A percentile compares a stretch with the other conserved stretches of the same genome.
These are phyloP conservation scores for Paraphaeosphaeria minitans DNA, from an alignment of 2,329 filamentous ascomycete genomes.

Conservation along the genomic window DNA sequence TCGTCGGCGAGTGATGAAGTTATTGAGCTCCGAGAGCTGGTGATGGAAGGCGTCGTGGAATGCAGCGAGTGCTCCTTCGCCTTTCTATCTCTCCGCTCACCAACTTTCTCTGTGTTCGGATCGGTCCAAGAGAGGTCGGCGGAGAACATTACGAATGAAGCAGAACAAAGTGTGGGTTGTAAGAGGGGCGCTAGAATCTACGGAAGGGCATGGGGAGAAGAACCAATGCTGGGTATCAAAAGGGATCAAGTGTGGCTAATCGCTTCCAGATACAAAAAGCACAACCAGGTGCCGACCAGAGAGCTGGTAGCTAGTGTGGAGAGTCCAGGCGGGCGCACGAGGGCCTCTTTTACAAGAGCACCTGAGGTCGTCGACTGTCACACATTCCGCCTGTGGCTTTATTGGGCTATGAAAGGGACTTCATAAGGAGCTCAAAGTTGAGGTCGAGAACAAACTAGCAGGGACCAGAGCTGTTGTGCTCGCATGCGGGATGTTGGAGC, in stretches of 20 bases:
- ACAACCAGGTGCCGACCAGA: conserved; percentile 28
- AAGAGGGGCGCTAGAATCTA: conserved; percentile 22
- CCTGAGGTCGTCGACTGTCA: conserved; percentile 25
- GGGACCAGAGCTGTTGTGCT: conserved; percentile 22
- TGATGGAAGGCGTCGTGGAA: conserved; percentile 29
- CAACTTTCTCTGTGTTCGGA: conserved; percentile 42
- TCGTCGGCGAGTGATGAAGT: conserved; percentile 34
- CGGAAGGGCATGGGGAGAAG: conserved; percentile 22
- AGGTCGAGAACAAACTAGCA: conserved; percentile 17
- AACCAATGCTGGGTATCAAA: conserved; percentile 19
- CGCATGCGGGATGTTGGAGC: conserved; percentile 17
- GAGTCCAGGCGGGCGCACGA: conserved; percentile 28
- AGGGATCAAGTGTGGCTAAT: conserved; percentile 24
- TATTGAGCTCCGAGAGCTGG: conserved; percentile 28
- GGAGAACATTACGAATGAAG: conserved; percentile 41
- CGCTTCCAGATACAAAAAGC: conserved; percentile 25
- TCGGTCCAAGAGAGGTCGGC: conserved; percentile 47
- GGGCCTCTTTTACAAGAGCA: conserved; percentile 28
- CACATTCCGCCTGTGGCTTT: conserved; percentile 37
- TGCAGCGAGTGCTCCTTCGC: conserved; percentile 31
- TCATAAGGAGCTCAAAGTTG: conserved; percentile 16
- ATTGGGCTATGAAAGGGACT: conserved; percentile 28
- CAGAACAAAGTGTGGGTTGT: conserved; percentile 15
- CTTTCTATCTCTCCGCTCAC: conserved; percentile 44
- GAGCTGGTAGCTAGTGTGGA: conserved; percentile 21